Percentiles rank a stretch among this genome's conserved stretches.
Conservation (phyloP, 75 land plant species). For the Gnetum montanum region DNA sequence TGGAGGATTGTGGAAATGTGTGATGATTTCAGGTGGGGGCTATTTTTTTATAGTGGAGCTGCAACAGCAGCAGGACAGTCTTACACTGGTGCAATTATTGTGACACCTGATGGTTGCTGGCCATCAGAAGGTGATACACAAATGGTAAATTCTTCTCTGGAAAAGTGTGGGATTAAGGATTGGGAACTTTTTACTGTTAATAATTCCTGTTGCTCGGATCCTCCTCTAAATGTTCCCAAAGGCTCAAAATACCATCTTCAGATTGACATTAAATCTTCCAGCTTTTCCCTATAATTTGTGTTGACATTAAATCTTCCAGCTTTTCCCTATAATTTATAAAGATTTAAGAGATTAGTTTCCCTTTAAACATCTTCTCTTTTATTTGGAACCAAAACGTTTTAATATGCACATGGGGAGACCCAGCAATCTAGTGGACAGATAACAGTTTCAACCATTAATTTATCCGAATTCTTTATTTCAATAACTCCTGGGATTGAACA, state of each 20-base stretch:
- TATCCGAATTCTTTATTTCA: no score
- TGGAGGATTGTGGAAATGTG: conserved; percentile 87
- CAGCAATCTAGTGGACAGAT: no score
- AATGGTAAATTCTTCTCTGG: conserved; percentile 59
- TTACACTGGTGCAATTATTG: conserved; percentile 91
- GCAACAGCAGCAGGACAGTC: conserved; percentile 88
- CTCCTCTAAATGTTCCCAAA: conserved; percentile 81
- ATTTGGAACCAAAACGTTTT: no score
- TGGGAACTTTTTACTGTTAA: conserved; percentile 85
- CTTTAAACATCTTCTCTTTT: no score
- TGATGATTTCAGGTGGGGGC: conserved; percentile 83
- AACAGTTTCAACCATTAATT: no score
- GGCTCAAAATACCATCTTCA: conserved; percentile 68
- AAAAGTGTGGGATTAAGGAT: conserved; percentile 73
- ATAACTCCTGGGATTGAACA: no score
- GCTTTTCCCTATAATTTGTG: no score
- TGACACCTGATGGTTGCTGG: conserved; percentile 74
- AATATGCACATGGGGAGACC: no score
- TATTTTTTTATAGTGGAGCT: conserved; percentile 88
- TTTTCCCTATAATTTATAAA: no score
- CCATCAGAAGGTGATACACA: conserved; percentile 34
- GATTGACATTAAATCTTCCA: no score
- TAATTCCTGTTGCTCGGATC: conserved; percentile 44
- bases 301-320: no score
- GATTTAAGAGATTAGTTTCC: no score